phyloP scores from a whole-genome alignment of 345 rosid species.

The Ceriops decandra region DNA sequence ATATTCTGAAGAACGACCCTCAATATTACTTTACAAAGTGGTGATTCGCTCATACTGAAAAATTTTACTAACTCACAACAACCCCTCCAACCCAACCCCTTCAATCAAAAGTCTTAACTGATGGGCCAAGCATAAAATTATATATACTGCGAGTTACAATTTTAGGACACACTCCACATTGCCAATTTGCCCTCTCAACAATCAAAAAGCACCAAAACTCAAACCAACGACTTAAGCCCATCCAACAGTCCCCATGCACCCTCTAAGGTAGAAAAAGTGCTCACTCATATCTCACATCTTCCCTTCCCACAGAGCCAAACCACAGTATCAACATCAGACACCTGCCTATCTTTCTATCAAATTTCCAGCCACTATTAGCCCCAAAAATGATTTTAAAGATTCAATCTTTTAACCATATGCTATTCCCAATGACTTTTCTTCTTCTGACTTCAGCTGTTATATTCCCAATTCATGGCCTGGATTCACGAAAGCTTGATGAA shows the following conservation, averaged over 20 bases:
- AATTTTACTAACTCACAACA: too few species aligned
- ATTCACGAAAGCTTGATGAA: conserved; percentile 34
- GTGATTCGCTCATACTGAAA: too few species aligned
- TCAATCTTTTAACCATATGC: background rate
- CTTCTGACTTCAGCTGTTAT: conserved; percentile 16
- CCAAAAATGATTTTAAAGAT: background rate
- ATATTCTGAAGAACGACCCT: too few species aligned
- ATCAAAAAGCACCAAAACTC: background rate
- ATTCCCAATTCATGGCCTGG: conserved; percentile 15
- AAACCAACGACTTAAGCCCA: background rate
- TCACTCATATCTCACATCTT: too few species aligned
- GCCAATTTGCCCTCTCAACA: background rate
- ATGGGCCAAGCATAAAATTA: too few species aligned
- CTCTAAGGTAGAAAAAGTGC: conserved; percentile 1
- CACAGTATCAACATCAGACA: too few species aligned
- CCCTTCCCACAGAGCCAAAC: background rate
- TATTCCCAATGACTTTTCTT: conserved; percentile 5
- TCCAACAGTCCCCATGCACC: conserved; percentile 20
- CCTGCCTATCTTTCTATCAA: too few species aligned
- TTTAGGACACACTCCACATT: conserved; percentile 13
- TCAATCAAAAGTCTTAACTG: too few species aligned
- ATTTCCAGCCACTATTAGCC: too few species aligned
- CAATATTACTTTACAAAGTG: too few species aligned
- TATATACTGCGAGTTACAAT: too few species aligned
- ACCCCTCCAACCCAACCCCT: too few species aligned